phyloP scores from a whole-genome alignment of 202 grass and related monocot species.

The Zizania palustris region DNA sequence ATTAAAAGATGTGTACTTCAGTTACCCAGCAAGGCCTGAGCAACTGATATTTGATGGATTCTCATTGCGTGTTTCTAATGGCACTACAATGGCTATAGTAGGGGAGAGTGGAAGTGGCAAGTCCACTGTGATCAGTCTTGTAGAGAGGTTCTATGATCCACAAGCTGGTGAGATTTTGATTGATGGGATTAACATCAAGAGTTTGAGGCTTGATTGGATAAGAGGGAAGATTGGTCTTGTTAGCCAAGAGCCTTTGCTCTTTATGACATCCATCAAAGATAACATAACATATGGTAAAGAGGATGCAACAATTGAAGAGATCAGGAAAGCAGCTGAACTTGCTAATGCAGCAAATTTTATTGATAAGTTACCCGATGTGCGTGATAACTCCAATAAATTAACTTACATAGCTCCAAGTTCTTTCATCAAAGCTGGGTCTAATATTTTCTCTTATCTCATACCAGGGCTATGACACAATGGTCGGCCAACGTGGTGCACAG shows the following conservation, averaged over 20 bases:
- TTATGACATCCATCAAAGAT: slow-evolving; percentile 83
- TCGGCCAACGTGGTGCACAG: slow-evolving; percentile 87
- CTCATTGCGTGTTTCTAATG: slow-evolving; percentile 63
- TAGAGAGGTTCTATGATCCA: slow-evolving; percentile 87
- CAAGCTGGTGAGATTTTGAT: slow-evolving; percentile 77
- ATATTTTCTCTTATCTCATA: slow-evolving; percentile 29
- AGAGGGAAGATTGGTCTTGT: slow-evolving; percentile 81
- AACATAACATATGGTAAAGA: slow-evolving; percentile 90
- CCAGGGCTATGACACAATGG: slow-evolving; percentile 83
- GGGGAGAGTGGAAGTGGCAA: slow-evolving; percentile 91
- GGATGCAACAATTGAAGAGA: slow-evolving; percentile 73
- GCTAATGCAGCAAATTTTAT: slow-evolving; percentile 90
- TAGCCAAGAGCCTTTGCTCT: slow-evolving; percentile 86
- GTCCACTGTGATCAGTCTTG: slow-evolving; percentile 84
- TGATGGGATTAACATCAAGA: slow-evolving; percentile 80
- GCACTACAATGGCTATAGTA: slow-evolving; percentile 88
- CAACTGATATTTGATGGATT: slow-evolving; percentile 80
- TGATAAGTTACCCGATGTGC: slow-evolving; percentile 85
- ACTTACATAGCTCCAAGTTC: slow-evolving; percentile 18
- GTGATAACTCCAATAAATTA: slow-evolving; percentile 15
- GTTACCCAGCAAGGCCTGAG: slow-evolving; percentile 76
- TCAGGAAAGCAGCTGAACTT: slow-evolving; percentile 72
- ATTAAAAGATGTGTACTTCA: slow-evolving; percentile 77
- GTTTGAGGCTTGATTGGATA: slow-evolving; percentile 63
- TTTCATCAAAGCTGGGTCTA: slow-evolving; percentile 20